Evolutionary conservation across 208 protist species (phyloP).

Genomic region (Leishmania martiniquensis): DNA sequence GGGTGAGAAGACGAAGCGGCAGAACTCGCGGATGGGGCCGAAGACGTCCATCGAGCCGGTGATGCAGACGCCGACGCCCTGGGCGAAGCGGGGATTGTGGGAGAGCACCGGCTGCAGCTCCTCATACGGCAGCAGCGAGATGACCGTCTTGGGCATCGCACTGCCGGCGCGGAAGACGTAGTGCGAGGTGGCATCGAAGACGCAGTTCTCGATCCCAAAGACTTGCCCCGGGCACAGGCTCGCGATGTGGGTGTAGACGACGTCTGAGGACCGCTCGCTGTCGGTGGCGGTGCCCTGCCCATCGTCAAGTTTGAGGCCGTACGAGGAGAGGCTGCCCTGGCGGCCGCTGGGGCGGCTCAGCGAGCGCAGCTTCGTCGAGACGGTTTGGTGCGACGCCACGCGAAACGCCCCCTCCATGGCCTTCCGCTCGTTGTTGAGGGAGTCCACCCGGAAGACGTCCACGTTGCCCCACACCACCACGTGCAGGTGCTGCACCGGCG

Average conservation of each 20-base stretch:
- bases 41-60: constrained; percentile 71
- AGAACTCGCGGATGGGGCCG: constrained; percentile 76
- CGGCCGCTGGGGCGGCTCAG: background rate
- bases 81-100: constrained; percentile 61
- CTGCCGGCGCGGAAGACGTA: constrained; percentile 60
- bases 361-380: constrained; percentile 4
- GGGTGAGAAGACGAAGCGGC: constrained; percentile 78
- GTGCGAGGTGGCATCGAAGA: constrained; percentile 57
- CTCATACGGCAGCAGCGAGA: constrained; percentile 63
- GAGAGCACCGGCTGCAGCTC: constrained; percentile 41
- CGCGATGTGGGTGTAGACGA: constrained; percentile 54
- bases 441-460: constrained; percentile 62
- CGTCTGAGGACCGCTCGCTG: constrained; percentile 23
- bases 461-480: constrained; percentile 76
- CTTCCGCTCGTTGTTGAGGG: constrained; percentile 27
- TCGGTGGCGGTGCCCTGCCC: background rate
- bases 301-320: constrained; percentile 8
- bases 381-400: constrained; percentile 24
- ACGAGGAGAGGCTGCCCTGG: constrained; percentile 4
- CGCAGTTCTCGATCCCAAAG: constrained; percentile 74
- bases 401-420: constrained; percentile 39
- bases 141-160: constrained; percentile 56
- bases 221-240: constrained; percentile 61
- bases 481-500: constrained; percentile 50
- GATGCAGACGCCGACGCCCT: constrained; percentile 67